Base-by-base conservation (phyloP, 257 asterid species). In the Solanum verrucosum region DNA sequence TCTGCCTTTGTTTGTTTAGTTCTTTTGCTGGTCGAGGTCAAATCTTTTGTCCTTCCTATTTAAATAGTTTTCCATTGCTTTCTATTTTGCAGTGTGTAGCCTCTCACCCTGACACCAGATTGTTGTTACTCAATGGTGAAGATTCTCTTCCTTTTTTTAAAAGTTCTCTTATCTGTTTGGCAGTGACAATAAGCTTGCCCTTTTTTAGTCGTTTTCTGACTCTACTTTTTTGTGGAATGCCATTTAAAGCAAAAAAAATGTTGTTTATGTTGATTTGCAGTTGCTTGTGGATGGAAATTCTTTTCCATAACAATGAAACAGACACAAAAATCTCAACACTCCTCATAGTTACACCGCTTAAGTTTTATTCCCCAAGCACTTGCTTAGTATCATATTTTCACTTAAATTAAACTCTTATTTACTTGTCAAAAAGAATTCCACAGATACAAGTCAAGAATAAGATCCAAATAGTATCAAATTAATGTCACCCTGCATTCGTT, bases 81-180 rank as follows among this genome's bases (percentile, higher is more conserved):
- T 87, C 63, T 85, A 78, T 90, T 85, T 79, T 91, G 90, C 91
- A 92, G 93, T 88, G 92, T 86, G 84, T 92, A 18, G 92, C 93
- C 38, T 77, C 89, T 67, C 91, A 92, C 79, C 89, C 89, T 29
- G 74, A 68, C 42, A 92, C 93, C 81, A 91, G 89, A 74, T 52
- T 60, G 88, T 56, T 7, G 18, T 88, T 92, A 65, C 18, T 87
- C 31, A 35, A 67, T 65, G 93, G 94, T 91, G 91, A 75, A 33
- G 40, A 37, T 71, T 86, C 14, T 86, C 60, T 13, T 42, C 23
- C 9, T 25, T 78, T 25, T 23, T 44, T n/a, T 0, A 2, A 23
- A 78, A n/a, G 34, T 78, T 77, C 35, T 78, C n/a, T 25, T 42
- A 78, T 44, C 38, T 42, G 37, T 78, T 78, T 42, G 38, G 18